Percentiles rank a stretch among this genome's conserved stretches.
phyloP scores from a whole-genome alignment of 2,329 filamentous ascomycete species.

The Phyllosticta paracitricarpa region DNA sequence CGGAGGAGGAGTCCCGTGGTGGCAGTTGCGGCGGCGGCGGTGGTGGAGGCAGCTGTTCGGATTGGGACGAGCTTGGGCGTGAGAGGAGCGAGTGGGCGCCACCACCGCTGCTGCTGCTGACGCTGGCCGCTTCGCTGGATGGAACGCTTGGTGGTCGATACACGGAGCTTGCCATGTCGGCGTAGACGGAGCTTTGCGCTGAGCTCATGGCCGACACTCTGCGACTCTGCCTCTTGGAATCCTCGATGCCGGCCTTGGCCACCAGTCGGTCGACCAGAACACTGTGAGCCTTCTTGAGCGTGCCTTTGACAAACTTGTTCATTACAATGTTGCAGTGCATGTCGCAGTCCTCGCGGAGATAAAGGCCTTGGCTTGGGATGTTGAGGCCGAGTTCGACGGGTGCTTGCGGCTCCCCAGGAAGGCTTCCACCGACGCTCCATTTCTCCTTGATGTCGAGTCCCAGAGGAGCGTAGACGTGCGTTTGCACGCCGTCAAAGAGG shows the following conservation, averaged over 20 bases:
- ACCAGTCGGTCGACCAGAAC: conserved; percentile 51
- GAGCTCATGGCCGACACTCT: not conserved
- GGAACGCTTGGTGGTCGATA: not conserved
- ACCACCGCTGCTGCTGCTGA: not conserved
- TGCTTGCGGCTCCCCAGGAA: conserved; percentile 59
- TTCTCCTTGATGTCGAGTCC: conserved; percentile 69
- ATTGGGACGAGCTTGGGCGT: not conserved
- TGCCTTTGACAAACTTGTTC: conserved; percentile 69
- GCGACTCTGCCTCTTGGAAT: not conserved
- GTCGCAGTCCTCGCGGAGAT: conserved; percentile 76
- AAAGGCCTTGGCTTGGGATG: conserved; percentile 59
- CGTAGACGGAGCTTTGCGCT: not conserved
- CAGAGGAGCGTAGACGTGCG: conserved; percentile 73
- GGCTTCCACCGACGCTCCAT: conserved; percentile 64
- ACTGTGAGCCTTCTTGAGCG: conserved; percentile 65
- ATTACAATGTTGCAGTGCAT: conserved; percentile 72
- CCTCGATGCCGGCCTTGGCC: not conserved
- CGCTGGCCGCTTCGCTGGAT: not conserved
- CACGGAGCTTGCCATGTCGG: not conserved
- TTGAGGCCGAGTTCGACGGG: conserved; percentile 56
- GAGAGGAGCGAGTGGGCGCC: not conserved
- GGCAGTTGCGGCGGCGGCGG: not conserved
- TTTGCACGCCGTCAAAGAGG: conserved; percentile 61
- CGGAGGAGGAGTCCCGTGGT: not conserved
- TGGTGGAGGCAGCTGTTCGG: not conserved